phyloP scores from a whole-genome alignment of 345 rosid genomes.

The Citropsis articulata region DNA sequence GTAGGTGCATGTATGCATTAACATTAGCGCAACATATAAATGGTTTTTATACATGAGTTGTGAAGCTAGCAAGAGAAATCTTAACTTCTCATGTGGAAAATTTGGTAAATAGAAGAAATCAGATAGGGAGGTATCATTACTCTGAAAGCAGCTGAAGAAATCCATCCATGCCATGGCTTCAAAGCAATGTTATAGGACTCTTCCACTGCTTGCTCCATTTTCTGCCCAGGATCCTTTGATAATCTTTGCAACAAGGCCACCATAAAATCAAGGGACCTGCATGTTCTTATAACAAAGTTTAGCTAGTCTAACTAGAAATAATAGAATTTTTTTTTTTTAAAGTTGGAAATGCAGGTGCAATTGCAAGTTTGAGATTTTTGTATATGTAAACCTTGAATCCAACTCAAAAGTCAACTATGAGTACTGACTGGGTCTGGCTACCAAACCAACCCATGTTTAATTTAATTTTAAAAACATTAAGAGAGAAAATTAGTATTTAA shows the following conservation, averaged over 20 bases:
- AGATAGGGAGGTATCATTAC: constrained; percentile 26
- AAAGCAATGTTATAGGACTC: constrained; percentile 64
- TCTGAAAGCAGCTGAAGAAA: constrained; percentile 87
- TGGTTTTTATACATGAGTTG: neutral
- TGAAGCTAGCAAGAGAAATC: neutral
- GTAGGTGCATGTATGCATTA: neutral
- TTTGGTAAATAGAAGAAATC: neutral
- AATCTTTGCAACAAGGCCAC: constrained; percentile 52
- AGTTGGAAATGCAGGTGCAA: neutral
- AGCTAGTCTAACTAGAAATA: neutral
- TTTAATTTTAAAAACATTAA: no score
- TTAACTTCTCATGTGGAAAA: neutral
- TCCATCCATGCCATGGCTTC: constrained; percentile 96
- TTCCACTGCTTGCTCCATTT: constrained; percentile 77
- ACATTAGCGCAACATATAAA: neutral
- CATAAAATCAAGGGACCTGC: constrained; percentile 74
- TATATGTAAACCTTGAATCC: neutral
- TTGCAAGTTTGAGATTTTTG: neutral
- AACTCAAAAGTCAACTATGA: no score
- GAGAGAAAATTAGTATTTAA: no score
- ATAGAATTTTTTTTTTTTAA: no score
- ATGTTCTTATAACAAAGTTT: neutral
- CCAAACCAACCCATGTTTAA: no score
- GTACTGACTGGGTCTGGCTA: no score
- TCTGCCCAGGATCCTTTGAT: constrained; percentile 46